Conservation (phyloP, 106 monocot genomes). For the Allium fistulosum region DNA sequence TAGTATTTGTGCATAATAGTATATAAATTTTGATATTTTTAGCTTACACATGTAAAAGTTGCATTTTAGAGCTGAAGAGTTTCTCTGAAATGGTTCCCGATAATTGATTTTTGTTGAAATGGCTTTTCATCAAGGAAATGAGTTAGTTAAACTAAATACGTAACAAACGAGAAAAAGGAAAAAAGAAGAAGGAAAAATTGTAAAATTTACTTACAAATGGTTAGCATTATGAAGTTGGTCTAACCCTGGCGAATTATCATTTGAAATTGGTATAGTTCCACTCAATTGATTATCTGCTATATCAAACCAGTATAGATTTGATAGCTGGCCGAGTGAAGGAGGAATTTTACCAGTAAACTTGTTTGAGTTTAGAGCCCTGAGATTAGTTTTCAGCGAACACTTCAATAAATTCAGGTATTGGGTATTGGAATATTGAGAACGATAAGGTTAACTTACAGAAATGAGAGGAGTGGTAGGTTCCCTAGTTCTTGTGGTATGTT, state of each 20-base stretch:
- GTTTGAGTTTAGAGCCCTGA: constrained; percentile 21
- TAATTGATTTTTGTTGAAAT: constrained; percentile 25
- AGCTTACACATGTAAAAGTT: constrained; percentile 47
- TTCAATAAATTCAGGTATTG: not conserved
- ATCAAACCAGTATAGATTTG: constrained; percentile 20
- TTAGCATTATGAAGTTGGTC: constrained; percentile 32
- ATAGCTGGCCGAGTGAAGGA: constrained; percentile 15
- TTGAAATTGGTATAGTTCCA: constrained; percentile 48
- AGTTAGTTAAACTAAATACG: not conserved
- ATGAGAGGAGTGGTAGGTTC: constrained; percentile 13
- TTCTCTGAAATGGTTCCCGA: constrained; percentile 36
- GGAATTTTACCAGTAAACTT: constrained; percentile 19
- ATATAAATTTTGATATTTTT: not conserved
- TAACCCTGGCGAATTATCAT: constrained; percentile 29
- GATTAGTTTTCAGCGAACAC: not conserved
- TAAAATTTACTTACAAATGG: constrained; percentile 44
- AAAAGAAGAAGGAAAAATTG: not conserved
- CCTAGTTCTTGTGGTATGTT: constrained; percentile 22
- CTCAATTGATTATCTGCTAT: constrained; percentile 45
- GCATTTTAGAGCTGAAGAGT: constrained; percentile 44
- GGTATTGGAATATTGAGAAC: not conserved
- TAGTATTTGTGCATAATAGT: not conserved
- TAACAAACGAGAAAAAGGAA: not conserved
- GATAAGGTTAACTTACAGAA: constrained; percentile 11
- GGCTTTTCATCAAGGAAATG: constrained; percentile 8